Evolutionary conservation across 78 protist species (phyloP).

Genomic region (Emiliania huxleyi): DNA sequence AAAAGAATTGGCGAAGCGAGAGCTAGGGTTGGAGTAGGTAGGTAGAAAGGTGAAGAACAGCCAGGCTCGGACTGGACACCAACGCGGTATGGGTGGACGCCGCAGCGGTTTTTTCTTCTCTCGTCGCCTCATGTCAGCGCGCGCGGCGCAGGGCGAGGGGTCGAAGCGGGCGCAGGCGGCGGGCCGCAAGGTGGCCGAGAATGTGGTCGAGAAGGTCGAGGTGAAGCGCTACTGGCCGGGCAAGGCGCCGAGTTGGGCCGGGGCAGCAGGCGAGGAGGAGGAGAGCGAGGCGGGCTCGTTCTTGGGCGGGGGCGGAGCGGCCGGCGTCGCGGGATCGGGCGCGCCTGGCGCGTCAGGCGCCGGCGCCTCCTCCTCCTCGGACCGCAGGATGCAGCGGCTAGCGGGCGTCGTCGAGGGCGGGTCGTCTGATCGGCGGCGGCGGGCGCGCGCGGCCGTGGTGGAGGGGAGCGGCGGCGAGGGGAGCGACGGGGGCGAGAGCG

Average conservation of each 20-base stretch:
- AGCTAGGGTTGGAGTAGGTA: too few relatives aligned
- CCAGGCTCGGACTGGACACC: too few relatives aligned
- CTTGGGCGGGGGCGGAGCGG: too few relatives aligned
- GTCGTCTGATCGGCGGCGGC: not conserved
- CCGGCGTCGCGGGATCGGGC: not conserved
- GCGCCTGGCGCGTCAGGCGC: not conserved
- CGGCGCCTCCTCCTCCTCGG: not conserved
- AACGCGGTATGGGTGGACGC: too few relatives aligned
- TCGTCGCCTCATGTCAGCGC: too few relatives aligned
- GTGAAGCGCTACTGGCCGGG: not conserved
- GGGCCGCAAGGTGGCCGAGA: not conserved
- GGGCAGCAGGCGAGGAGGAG: not conserved
- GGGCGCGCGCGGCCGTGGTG: not conserved
- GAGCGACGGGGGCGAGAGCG: not conserved
- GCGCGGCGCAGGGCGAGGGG: not conserved
- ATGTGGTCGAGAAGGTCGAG: not conserved
- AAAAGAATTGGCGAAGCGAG: too few relatives aligned
- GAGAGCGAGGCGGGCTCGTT: too few relatives aligned
- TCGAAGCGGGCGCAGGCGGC: not conserved
- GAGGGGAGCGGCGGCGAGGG: not conserved
- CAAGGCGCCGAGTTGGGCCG: slow-evolving; percentile 7
- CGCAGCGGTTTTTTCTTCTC: too few relatives aligned
- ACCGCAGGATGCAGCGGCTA: not conserved
- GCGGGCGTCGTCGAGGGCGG: not conserved
- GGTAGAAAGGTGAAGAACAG: too few relatives aligned